These are phyloP conservation scores for Fraxinus quadrangulata DNA, from an alignment of 257 asterid species.

Conservation along the genomic window DNA sequence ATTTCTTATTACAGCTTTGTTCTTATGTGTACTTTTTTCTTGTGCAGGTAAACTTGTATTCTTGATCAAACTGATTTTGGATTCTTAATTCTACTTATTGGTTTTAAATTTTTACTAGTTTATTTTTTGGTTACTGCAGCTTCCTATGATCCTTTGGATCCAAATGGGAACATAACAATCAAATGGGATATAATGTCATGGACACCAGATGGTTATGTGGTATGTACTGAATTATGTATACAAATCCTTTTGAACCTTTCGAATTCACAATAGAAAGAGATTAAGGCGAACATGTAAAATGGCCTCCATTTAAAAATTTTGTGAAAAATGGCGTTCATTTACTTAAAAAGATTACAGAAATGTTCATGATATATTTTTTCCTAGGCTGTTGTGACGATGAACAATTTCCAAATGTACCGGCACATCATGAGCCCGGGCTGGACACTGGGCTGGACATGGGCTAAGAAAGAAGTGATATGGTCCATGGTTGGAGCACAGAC, in stretches of 20 bases:
- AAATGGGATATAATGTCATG: slow-evolving; percentile 94
- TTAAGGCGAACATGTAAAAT: too few species aligned
- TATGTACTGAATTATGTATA: slow-evolving; percentile 27
- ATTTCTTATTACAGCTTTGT: slow-evolving; percentile 27
- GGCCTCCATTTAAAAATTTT: too few species aligned
- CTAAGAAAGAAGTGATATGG: slow-evolving; percentile 81
- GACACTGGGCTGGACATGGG: slow-evolving; percentile 87
- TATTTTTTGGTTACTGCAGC: slow-evolving; percentile 36
- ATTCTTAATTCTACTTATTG: neutral
- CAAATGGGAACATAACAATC: slow-evolving; percentile 85
- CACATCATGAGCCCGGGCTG: slow-evolving; percentile 82
- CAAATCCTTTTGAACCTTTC: too few species aligned
- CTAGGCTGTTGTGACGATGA: slow-evolving; percentile 69
- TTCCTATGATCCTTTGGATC: slow-evolving; percentile 93
- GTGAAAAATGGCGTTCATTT: neutral
- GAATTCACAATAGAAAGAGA: too few species aligned
- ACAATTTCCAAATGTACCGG: slow-evolving; percentile 71
- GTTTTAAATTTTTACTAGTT: neutral
- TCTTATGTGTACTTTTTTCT: slow-evolving; percentile 39
- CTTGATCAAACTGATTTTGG: neutral
- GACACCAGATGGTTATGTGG: slow-evolving; percentile 96
- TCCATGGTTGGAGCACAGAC: slow-evolving; percentile 67
- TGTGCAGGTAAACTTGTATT: slow-evolving; percentile 44
- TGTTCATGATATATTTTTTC: neutral
- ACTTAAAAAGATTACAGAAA: neutral